A percentile compares a stretch with the other conserved stretches of the same genome.
Conservation (phyloP, 352 stramenopile genomes). For the Blastocystis sp. region DNA sequence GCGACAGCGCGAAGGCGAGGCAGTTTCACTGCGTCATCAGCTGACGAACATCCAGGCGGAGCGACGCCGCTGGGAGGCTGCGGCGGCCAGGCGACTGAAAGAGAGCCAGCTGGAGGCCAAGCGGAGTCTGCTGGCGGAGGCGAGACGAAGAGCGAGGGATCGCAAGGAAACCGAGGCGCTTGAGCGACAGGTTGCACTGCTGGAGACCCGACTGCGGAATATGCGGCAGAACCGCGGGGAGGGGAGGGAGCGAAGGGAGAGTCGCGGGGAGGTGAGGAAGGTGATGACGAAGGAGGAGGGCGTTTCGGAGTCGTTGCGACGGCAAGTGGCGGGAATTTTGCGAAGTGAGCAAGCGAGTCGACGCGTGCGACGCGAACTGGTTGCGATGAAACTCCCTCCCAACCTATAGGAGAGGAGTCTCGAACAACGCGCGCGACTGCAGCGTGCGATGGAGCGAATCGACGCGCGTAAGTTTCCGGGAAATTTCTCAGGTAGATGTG, state of each 20-base stretch:
- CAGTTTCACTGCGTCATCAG: neutral
- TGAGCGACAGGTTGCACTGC: conserved; percentile 4
- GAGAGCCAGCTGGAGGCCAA: neutral
- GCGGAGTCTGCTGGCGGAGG: neutral
- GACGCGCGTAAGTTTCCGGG: too few species aligned
- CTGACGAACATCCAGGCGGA: conserved; percentile 35
- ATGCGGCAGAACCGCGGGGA: neutral
- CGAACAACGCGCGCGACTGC: neutral
- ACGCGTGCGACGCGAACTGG: neutral
- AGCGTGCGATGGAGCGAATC: neutral
- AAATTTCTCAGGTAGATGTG: too few species aligned
- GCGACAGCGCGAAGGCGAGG: conserved; percentile 34
- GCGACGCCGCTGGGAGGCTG: neutral
- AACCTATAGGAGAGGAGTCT: neutral
- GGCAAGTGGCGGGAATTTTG: neutral
- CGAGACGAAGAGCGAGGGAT: neutral
- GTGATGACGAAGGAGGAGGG: too few species aligned
- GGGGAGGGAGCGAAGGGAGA: neutral
- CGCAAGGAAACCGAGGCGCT: conserved; percentile 8
- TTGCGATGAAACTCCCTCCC: neutral
- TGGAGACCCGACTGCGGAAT: neutral
- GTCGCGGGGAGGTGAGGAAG: neutral
- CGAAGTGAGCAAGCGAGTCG: neutral
- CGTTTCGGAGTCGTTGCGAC: neutral
- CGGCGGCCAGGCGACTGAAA: neutral